phyloP scores from a whole-genome alignment of 73 alveolate species.

The Paramecium tetraurelia region DNA sequence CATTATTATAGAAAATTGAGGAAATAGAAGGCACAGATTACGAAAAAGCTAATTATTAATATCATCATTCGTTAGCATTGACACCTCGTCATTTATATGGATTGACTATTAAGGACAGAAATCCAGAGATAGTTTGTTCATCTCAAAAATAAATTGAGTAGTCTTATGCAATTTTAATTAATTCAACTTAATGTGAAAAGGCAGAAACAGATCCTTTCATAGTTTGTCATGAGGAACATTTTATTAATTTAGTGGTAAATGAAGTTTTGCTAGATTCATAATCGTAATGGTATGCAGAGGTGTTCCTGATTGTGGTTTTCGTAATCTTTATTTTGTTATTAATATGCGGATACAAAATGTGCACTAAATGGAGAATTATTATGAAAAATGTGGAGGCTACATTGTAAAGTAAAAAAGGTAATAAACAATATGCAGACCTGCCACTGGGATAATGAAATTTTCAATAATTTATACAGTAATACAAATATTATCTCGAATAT shows the following conservation, averaged over 20 bases:
- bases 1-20: not conserved
- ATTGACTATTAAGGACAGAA: not conserved
- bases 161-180: not conserved
- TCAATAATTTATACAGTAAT: not conserved
- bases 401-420: not conserved
- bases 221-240: conserved; percentile 7
- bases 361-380: not conserved
- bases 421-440: not conserved
- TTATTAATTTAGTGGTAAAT: not conserved
- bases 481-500: not conserved
- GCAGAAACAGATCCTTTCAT: conserved; percentile 13
- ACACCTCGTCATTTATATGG: not conserved
- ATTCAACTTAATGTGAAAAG: conserved; percentile 4
- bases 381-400: not conserved
- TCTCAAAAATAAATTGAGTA: not conserved
- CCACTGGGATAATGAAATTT: not conserved
- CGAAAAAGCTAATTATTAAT: not conserved
- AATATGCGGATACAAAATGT: not conserved
- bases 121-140: conserved; percentile 16
- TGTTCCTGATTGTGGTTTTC: not conserved
- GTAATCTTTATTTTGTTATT: not conserved
- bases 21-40: not conserved
- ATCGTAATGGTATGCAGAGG: not conserved
- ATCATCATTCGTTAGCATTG: not conserved
- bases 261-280: conserved; percentile 35